Conservation (phyloP, 495 filamentous ascomycete genomes). For the Penicillium maclennaniae region DNA sequence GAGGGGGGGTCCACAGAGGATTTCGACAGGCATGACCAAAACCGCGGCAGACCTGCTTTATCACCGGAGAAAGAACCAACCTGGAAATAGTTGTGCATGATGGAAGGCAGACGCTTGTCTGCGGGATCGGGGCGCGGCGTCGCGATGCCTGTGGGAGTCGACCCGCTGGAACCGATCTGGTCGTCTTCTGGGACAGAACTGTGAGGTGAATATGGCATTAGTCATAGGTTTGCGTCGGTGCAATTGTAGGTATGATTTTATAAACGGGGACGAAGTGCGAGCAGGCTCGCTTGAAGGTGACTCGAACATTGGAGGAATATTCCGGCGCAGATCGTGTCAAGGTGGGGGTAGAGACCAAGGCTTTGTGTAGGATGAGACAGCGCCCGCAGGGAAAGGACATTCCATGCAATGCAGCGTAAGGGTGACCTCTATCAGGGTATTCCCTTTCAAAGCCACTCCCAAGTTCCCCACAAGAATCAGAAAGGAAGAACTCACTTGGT, state of each 20-base stretch:
- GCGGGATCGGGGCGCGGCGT: constrained; percentile 85
- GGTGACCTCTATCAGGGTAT: constrained; percentile 5
- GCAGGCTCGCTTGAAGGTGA: neutral
- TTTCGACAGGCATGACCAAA: constrained; percentile 33
- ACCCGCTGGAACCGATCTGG: constrained; percentile 72
- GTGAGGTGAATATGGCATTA: constrained; percentile 25
- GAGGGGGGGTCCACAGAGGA: constrained; percentile 16
- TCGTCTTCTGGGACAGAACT: constrained; percentile 58
- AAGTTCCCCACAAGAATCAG: neutral
- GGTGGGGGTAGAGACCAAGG: neutral
- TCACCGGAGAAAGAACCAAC: constrained; percentile 71
- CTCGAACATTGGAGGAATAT: constrained; percentile 4
- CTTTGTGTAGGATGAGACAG: constrained; percentile 3
- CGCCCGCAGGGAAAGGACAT: constrained; percentile 1
- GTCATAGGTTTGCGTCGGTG: constrained; percentile 11
- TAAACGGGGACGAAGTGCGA: neutral
- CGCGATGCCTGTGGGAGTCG: constrained; percentile 77
- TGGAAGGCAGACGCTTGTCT: constrained; percentile 86
- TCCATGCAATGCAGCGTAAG: constrained; percentile 26
- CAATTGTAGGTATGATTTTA: neutral
- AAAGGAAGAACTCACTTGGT: constrained; percentile 30
- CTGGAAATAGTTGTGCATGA: constrained; percentile 95
- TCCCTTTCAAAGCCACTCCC: neutral
- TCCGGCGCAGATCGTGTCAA: constrained; percentile 5
- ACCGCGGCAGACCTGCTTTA: constrained; percentile 50